These are phyloP conservation scores for Lentinus brumalis DNA, from an alignment of 768 basidiomycete species.

Conservation along the genomic window DNA sequence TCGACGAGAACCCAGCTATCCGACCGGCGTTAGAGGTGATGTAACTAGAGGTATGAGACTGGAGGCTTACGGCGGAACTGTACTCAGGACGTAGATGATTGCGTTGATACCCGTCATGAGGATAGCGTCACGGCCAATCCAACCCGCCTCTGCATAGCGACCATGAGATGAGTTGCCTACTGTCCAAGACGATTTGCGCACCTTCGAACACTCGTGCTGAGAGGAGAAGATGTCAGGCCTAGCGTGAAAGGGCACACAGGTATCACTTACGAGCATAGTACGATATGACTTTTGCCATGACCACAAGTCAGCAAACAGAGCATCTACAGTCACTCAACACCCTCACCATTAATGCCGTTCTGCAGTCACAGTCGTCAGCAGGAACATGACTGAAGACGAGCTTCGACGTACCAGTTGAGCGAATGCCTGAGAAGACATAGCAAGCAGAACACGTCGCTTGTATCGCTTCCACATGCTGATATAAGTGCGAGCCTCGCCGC, in stretches of 20 bases:
- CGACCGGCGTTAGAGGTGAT: conserved; percentile 2
- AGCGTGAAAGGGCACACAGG: not conserved
- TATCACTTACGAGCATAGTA: conserved; percentile 85
- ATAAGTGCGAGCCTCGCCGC: conserved; percentile 78
- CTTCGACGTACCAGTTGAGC: conserved; percentile 77
- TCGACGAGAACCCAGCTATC: conserved; percentile 92
- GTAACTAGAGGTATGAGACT: not conserved
- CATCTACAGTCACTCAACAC: not conserved
- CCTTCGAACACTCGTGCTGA: conserved; percentile 91
- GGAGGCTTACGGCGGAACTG: conserved; percentile 72
- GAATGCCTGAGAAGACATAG: conserved; percentile 95
- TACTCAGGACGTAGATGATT: conserved; percentile 76
- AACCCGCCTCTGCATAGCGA: conserved; percentile 75
- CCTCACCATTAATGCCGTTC: conserved; percentile 92
- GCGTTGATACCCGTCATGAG: conserved; percentile 96
- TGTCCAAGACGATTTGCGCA: conserved; percentile 30
- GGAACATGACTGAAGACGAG: not conserved
- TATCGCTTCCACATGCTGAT: conserved; percentile 84
- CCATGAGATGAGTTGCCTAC: not conserved
- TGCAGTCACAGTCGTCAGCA: conserved; percentile 30
- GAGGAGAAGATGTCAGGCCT: not conserved
- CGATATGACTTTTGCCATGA: conserved; percentile 69
- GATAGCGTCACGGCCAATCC: conserved; percentile 91
- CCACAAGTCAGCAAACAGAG: not conserved
- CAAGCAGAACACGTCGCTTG: conserved; percentile 83